These are phyloP conservation scores for Cercospora nicotianae DNA, from an alignment of 2,329 filamentous ascomycete genomes.

Conservation along the genomic window DNA sequence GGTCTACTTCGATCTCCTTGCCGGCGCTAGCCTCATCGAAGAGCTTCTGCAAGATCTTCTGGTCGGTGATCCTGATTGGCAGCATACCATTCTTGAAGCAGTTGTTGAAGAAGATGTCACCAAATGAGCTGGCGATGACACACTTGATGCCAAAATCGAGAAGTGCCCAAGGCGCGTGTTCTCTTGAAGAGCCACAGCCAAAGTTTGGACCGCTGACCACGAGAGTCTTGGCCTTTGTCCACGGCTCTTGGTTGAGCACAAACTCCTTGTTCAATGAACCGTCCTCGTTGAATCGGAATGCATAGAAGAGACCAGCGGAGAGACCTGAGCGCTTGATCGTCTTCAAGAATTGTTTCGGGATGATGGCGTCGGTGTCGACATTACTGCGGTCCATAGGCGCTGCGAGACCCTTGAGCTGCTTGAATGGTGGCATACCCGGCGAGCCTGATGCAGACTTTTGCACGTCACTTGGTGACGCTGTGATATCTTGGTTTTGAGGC, in stretches of 20 bases:
- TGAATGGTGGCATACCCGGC: constrained; percentile 79
- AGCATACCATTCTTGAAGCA: constrained; percentile 99
- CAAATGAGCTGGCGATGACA: constrained; percentile 83
- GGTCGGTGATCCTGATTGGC: constrained; percentile 72
- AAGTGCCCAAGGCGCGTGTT: constrained; percentile 96
- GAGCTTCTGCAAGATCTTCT: constrained; percentile 66
- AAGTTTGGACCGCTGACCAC: constrained; percentile 93
- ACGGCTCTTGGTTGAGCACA: constrained; percentile 86
- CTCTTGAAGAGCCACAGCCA: constrained; percentile 86
- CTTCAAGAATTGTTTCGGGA: constrained; percentile 98
- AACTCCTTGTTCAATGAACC: constrained; percentile 77
- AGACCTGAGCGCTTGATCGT: constrained; percentile 98
- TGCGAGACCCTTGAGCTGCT: constrained; percentile 78
- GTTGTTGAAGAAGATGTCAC: constrained; percentile 99
- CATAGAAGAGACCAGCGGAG: constrained; percentile 82
- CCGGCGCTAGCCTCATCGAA: constrained; percentile 76
- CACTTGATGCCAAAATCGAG: constrained; percentile 95
- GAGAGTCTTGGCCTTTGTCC: constrained; percentile 80
- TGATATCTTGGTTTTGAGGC: constrained; percentile 51
- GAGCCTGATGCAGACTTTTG: constrained; percentile 50
- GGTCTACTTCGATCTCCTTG: constrained; percentile 83
- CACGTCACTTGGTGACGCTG: constrained; percentile 53
- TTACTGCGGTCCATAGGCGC: constrained; percentile 86
- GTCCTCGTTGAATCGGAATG: constrained; percentile 69
- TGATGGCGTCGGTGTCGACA: constrained; percentile 98